Evolutionary conservation across 176 grass and related monocot genomes (phyloP), one percentile per base, ranked within the genome.

Genomic region (Carex scoparia): DNA sequence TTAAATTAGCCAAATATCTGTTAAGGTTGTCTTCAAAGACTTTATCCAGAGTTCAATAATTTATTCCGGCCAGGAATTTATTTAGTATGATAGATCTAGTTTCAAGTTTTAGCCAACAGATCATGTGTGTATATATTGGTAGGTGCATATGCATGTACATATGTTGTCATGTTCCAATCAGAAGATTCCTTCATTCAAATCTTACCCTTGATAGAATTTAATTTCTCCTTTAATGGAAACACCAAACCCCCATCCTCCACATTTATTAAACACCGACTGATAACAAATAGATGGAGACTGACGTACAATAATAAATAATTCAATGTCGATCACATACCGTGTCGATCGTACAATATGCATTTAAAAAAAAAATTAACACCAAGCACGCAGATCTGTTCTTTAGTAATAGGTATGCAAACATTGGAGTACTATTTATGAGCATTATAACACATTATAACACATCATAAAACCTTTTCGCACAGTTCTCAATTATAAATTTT

Each of bases 401-500:
- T 75, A 75, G n/a, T 46, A 53, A 53, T 8, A 76, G 54, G 4
- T 30, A 76, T 30, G 23, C 16, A 30, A 76, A 54, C 23, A 54
- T 54, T 76, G 19, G 10, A 30, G 11, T 5, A 69, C 5, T 56
- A 14, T 53, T 37, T 40, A 40, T 40, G n/a, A 2, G 15, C 6
- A 19, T 46, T 31, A 33, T 31, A 33, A 56, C 51, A 23, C 23
- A 23, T 23, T 23, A 23, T 23, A 23, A 23, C 23, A 23, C 23
- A 78, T 56, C 28, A 78, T 78, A 78, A 78, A 58, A 78, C 28
- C 27, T 78, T 57, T 78, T 57, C 74, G 51, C 51, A 78, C 74
- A 77, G n/a, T 31, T 32, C 23, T 55, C 23, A 51, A 31, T 31
- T 30, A 31, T 65, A 30, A 40, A 23, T 23, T 23, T 56, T 55